These are phyloP conservation scores for Dendrobium nobile DNA, from an alignment of 106 monocot genomes.

Conservation along the genomic window DNA sequence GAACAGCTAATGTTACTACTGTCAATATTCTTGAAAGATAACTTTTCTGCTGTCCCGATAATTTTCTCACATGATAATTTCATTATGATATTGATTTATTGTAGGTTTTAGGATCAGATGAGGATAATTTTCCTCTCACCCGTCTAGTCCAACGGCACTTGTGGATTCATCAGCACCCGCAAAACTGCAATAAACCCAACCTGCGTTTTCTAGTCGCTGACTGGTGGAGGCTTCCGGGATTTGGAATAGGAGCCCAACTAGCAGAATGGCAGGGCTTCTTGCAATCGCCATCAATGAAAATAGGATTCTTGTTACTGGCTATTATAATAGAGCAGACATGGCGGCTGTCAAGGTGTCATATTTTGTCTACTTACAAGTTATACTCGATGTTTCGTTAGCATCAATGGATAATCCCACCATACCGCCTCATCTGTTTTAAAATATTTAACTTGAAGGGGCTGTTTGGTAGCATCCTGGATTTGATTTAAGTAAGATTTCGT, in stretches of 20 bases:
- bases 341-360: conserved; percentile 60
- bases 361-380: background rate
- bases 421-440: background rate
- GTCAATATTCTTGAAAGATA: background rate
- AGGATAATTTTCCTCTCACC: conserved; percentile 74
- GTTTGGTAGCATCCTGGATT: too few species aligned
- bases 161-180: conserved; percentile 82
- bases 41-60: background rate
- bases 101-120: conserved; percentile 74
- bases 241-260: conserved; percentile 81
- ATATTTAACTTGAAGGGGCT: background rate
- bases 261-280: conserved; percentile 73
- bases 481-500: too few species aligned
- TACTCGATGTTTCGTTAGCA: background rate
- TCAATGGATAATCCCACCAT: background rate
- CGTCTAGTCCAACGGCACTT: conserved; percentile 62
- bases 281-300: conserved; percentile 81
- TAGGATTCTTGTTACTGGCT: conserved; percentile 64
- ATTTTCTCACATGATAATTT: background rate
- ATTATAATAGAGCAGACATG: conserved; percentile 81
- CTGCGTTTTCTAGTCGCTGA: conserved; percentile 68
- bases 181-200: conserved; percentile 44
- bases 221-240: conserved; percentile 76
- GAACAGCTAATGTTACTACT: background rate
- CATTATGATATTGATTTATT: background rate